Evolutionary conservation across 768 basidiomycete genomes (phyloP).

Genomic region (Phaeolepiota aurea): DNA sequence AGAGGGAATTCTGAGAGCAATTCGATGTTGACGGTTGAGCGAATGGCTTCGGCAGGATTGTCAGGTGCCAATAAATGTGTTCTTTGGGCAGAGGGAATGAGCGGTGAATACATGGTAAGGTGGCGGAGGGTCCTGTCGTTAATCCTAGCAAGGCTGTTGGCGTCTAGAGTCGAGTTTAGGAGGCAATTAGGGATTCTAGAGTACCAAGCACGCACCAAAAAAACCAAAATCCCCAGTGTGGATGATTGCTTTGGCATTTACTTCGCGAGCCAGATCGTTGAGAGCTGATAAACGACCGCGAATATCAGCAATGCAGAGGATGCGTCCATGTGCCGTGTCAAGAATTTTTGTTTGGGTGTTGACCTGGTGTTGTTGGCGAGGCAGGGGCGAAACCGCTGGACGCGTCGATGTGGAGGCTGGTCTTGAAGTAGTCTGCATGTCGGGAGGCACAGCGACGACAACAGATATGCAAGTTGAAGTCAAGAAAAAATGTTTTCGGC

Average conservation of each 20-base stretch:
- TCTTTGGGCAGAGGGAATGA: conserved; percentile 79
- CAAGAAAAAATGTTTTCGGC: conserved; percentile 1
- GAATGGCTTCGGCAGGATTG: conserved; percentile 59
- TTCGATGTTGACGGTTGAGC: conserved; percentile 64
- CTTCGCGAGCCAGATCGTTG: conserved; percentile 85
- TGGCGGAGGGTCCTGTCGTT: conserved; percentile 95
- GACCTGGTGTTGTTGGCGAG: conserved; percentile 33
- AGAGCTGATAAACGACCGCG: conserved; percentile 81
- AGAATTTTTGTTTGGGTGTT: conserved; percentile 77
- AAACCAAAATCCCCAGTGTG: conserved; percentile 99
- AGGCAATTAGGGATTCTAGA: conserved; percentile 4
- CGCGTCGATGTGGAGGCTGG: conserved; percentile 56
- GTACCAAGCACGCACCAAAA: conserved; percentile 52
- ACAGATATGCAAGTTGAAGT: neutral
- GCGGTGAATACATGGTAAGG: conserved; percentile 92
- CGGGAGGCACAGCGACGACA: conserved; percentile 3
- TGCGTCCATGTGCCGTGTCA: conserved; percentile 72
- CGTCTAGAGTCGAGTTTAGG: conserved; percentile 35
- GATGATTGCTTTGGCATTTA: conserved; percentile 86
- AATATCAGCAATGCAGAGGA: conserved; percentile 94
- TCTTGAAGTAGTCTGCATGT: conserved; percentile 47
- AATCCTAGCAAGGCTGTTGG: conserved; percentile 77
- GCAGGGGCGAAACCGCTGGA: conserved; percentile 48
- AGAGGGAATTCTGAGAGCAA: conserved; percentile 92
- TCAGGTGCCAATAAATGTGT: conserved; percentile 69